phyloP scores from a whole-genome alignment of 78 protist species.

The Monosiga brevicollis region DNA sequence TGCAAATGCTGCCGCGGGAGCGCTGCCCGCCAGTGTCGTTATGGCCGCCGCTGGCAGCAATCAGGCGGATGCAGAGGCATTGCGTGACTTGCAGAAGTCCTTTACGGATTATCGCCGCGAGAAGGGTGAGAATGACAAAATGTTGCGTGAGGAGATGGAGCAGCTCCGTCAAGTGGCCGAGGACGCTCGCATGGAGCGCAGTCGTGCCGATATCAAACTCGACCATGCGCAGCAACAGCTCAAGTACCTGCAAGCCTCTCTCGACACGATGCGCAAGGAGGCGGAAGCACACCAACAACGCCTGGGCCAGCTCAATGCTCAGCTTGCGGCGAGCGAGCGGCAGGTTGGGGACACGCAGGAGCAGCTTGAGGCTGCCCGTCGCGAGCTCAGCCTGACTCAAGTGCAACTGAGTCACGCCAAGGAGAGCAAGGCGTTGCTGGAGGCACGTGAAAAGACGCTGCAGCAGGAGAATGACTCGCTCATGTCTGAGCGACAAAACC shows the following conservation, averaged over 20 bases:
- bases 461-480: not conserved
- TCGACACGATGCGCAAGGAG: not conserved
- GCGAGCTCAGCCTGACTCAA: too few relatives aligned
- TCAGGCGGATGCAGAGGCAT: not conserved
- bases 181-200: not conserved
- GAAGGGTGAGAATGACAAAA: not conserved
- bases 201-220: not conserved
- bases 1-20: too few relatives aligned
- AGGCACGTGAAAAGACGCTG: not conserved
- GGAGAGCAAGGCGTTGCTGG: not conserved
- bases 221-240: not conserved
- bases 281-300: not conserved
- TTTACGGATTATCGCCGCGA: not conserved
- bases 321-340: not conserved
- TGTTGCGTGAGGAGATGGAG: not conserved
- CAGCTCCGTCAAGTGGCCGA: not conserved
- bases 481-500: not conserved
- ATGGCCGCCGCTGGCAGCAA: not conserved
- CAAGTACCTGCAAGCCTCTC: not conserved
- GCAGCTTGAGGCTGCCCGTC: not conserved
- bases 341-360: not conserved
- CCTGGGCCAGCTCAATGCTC: not conserved
- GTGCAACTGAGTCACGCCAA: too few relatives aligned
- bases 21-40: not conserved
- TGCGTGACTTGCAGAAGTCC: not conserved